Evolutionary conservation across 768 basidiomycete genomes (phyloP), one percentile per base, ranked within the genome.

Genomic region (Suillus subluteus): DNA sequence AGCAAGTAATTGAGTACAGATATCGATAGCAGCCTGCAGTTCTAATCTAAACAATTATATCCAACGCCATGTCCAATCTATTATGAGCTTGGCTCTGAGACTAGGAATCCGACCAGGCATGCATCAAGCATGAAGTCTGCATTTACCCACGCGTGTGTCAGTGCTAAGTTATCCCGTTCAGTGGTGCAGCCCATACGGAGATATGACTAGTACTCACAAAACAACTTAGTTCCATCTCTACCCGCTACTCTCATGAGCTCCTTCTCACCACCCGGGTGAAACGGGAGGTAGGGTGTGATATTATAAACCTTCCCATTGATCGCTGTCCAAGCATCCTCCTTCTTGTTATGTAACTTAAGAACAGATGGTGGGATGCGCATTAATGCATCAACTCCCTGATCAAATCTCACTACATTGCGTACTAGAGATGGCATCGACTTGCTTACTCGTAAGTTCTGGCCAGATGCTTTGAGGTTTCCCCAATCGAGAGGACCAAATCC

Each of bases 251-350:
- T 87, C 94, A 99, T 92, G 54, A 99, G 82, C 75, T 99, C 95
- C 69, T 89, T 90, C 81, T 91, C 95, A 16, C 97, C 97, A 7
- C 97, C 97, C 1, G 97, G 97, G 78, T 99, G 97, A 72, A 90
- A 99, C 3, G 89, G 81, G 7, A 98, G 79, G 78, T 98, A 99
- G 0, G 92, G 87, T 3, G 95, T 96, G 62, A 99, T 93, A 74
- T 98, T 98, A 80, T 99, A 99, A 21, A 99, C 96, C 75, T 93
- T 96, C 64, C 95, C 96, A 71, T 90, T 87, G 80, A 98, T 89
- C 0, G 88, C 90, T 16, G 95, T 86, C 98, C 98, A 99, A 0
- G 95, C 96, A 77, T 99, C 96, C 48, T 91, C 90, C 43, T 81
- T 84, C 62, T 85, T 94, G 64, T 92, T 91, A 75, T 99, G 97